A percentile compares a stretch with the other conserved stretches of the same genome.
These are phyloP conservation scores for Sclerotinia minor DNA, from an alignment of 2,329 filamentous ascomycete species.

Conservation along the genomic window DNA sequence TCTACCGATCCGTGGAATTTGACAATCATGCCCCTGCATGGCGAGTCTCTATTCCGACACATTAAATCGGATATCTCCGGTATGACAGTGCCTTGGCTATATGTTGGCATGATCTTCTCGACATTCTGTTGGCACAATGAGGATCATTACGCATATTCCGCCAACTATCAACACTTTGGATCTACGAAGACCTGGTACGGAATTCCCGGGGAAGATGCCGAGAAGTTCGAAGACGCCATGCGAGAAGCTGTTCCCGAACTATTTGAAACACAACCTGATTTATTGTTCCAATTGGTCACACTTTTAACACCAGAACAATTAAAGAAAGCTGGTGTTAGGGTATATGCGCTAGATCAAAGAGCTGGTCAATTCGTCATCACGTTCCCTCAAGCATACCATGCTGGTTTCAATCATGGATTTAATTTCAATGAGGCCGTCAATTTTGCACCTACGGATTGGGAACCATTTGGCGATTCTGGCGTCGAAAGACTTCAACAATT, in stretches of 20 bases:
- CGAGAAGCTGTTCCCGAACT: slow-evolving; percentile 90
- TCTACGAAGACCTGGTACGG: slow-evolving; percentile 99
- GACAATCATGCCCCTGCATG: slow-evolving; percentile 85
- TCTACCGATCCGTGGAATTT: slow-evolving; percentile 93
- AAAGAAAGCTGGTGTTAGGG: slow-evolving; percentile 86
- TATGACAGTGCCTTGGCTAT: slow-evolving; percentile 99
- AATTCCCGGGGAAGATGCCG: slow-evolving; percentile 88
- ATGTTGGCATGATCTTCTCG: slow-evolving; percentile 99
- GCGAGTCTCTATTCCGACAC: slow-evolving; percentile 90
- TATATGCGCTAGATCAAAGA: slow-evolving; percentile 93
- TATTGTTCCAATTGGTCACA: slow-evolving; percentile 96
- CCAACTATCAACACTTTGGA: slow-evolving; percentile 97
- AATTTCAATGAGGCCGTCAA: slow-evolving; percentile 99
- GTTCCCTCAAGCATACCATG: slow-evolving; percentile 95
- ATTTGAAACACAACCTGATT: slow-evolving; percentile 94
- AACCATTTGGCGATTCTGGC: slow-evolving; percentile 82
- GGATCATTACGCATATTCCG: slow-evolving; percentile 95
- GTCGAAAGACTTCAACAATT: slow-evolving; percentile 86
- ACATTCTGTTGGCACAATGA: slow-evolving; percentile 99
- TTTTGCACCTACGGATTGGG: slow-evolving; percentile 94
- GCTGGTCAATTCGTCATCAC: slow-evolving; percentile 96
- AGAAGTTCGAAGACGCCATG: slow-evolving; percentile 96
- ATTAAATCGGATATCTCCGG: slow-evolving; percentile 98
- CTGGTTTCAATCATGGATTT: slow-evolving; percentile 97
- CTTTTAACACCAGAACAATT: slow-evolving; percentile 90